phyloP scores from a whole-genome alignment of 768 basidiomycete species.

The Suillus americanus region DNA sequence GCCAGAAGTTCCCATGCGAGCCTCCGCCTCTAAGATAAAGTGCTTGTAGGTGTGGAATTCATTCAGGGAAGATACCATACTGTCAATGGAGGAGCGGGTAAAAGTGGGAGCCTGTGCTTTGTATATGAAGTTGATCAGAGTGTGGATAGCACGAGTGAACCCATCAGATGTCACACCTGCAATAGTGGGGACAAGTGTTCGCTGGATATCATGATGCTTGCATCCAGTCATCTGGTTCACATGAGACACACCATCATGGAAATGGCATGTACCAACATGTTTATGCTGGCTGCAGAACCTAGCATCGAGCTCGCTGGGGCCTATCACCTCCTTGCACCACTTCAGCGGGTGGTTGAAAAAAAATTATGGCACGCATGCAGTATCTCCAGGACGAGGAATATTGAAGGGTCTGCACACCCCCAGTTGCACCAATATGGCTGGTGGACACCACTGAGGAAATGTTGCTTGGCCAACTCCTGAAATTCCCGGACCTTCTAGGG shows the following conservation, averaged over 20 bases:
- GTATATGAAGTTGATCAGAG: conserved; percentile 6
- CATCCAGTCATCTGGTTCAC: conserved; percentile 42
- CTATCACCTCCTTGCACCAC: background rate
- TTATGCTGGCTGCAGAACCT: background rate
- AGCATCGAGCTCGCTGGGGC: background rate
- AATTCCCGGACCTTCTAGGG: conserved; percentile 24
- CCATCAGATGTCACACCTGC: background rate
- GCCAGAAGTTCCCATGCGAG: background rate
- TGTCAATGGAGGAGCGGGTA: background rate
- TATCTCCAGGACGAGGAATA: conserved; percentile 20
- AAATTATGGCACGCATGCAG: background rate
- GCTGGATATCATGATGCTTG: conserved; percentile 38
- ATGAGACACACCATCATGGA: conserved; percentile 36
- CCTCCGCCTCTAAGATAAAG: conserved; percentile 2
- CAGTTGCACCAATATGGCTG: conserved; percentile 26
- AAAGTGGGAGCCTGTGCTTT: background rate
- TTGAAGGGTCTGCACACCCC: conserved; percentile 15
- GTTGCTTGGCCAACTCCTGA: conserved; percentile 13
- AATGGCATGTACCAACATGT: conserved; percentile 34
- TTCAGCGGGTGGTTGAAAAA: background rate
- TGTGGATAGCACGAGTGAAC: background rate
- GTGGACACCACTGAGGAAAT: conserved; percentile 31
- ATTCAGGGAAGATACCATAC: background rate
- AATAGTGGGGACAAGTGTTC: conserved; percentile 33
- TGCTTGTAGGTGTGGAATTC: conserved; percentile 2